phyloP scores from a whole-genome alignment of 352 stramenopile species.

The Hyaloperonospora arabidopsidis region DNA sequence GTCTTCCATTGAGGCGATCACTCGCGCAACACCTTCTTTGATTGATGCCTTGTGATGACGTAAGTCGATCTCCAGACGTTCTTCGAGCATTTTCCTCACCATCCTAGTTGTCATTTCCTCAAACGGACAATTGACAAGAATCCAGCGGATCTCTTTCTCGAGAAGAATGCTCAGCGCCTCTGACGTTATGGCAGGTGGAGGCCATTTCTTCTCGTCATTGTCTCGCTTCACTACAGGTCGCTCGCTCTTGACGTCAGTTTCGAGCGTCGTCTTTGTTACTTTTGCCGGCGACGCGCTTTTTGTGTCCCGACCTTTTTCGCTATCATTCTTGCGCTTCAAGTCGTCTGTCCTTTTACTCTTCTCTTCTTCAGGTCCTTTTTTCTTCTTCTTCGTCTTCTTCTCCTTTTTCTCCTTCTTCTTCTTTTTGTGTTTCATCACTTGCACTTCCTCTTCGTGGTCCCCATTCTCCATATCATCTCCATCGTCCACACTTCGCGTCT shows the following conservation, averaged over 20 bases:
- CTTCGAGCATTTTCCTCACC: constrained; percentile 63
- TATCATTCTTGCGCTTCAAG: constrained; percentile 34
- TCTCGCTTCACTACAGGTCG: constrained; percentile 1
- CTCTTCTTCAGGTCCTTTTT: constrained; percentile 29
- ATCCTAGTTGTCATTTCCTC: constrained; percentile 83
- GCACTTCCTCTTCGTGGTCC: constrained; percentile 13
- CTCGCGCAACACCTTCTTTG: constrained; percentile 61
- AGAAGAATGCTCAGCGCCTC: constrained; percentile 47
- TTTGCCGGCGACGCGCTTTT: constrained; percentile 28
- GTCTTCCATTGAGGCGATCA: constrained; percentile 75
- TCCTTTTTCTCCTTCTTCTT: constrained; percentile 34
- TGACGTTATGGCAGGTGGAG: constrained; percentile 24
- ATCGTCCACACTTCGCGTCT: constrained; percentile 9
- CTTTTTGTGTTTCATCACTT: constrained; percentile 19
- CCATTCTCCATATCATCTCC: constrained; percentile 22
- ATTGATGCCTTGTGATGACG: constrained; percentile 69
- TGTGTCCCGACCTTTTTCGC: constrained; percentile 4
- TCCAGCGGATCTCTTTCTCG: constrained; percentile 75
- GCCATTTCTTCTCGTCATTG: constrained; percentile 19
- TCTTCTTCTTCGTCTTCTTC: constrained; percentile 15
- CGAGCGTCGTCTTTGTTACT: constrained; percentile 33
- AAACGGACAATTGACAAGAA: constrained; percentile 67
- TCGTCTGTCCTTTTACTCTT: constrained; percentile 32
- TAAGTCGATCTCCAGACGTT: constrained; percentile 62
- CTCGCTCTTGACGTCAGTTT: constrained; percentile 35